Evolutionary conservation across 176 grass and related monocot genomes (phyloP).

Genomic region (Oryza meridionalis): DNA sequence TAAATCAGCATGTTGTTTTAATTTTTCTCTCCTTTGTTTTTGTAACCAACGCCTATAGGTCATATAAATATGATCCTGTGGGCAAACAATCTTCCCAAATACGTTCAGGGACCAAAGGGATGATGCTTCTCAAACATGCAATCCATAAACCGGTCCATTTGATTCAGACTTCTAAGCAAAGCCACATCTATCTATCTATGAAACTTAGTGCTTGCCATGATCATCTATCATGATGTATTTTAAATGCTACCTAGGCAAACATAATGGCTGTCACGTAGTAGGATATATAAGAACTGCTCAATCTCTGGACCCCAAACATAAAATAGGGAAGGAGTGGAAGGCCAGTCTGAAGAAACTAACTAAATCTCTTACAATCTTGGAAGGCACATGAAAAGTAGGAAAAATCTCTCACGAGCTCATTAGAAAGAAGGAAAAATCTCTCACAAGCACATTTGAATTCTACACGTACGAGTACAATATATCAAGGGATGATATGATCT

Average conservation of each 20-base stretch:
- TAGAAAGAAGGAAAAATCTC: no score
- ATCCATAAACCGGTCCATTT: constrained; percentile 10
- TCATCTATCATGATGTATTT: not conserved
- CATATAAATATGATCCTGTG: constrained; percentile 7
- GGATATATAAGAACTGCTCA: not conserved
- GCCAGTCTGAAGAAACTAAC: constrained; percentile 21
- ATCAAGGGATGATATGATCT: no score
- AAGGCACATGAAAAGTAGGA: no score
- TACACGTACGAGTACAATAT: no score
- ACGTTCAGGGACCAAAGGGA: constrained; percentile 10
- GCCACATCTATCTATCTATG: not conserved
- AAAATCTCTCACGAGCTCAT: no score
- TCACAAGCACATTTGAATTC: no score
- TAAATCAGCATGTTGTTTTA: not conserved
- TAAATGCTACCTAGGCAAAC: not conserved
- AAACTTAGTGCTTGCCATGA: constrained; percentile 46
- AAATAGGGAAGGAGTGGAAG: constrained; percentile 23
- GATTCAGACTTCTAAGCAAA: constrained; percentile 37
- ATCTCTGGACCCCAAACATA: not conserved
- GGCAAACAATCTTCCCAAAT: not conserved
- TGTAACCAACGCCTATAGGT: not conserved
- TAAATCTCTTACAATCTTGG: no score
- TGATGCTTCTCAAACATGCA: constrained; percentile 29
- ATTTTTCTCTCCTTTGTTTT: not conserved
- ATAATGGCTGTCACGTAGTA: constrained; percentile 19